Conservation (phyloP, 495 filamentous ascomycete species). For the Penicilliopsis zonata region DNA sequence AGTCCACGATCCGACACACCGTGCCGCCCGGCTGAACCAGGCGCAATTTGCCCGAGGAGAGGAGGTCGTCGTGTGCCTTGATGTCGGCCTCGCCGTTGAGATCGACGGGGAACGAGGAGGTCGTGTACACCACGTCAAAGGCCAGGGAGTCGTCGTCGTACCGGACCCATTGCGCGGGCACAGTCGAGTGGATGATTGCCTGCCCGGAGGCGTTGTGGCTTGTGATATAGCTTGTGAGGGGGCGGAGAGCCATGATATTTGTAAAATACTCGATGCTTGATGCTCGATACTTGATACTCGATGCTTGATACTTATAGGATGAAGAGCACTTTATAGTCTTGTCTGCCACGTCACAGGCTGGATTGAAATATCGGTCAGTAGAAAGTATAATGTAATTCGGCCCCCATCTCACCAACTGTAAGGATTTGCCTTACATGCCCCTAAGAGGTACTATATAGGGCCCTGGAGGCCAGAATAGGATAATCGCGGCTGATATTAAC, state of each 20-base stretch:
- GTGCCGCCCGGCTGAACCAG: constrained; percentile 42
- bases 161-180: constrained; percentile 7
- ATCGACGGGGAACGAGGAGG: constrained; percentile 42
- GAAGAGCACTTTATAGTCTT: too few species aligned
- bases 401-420: too few species aligned
- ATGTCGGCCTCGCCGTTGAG: constrained; percentile 39
- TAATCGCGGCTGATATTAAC: too few species aligned
- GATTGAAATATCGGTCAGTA: too few species aligned
- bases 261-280: constrained; percentile 1
- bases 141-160: constrained; percentile 12
- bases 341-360: too few species aligned
- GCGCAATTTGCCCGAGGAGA: constrained; percentile 23
- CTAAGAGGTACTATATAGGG: too few species aligned
- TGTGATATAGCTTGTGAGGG: constrained; percentile 27
- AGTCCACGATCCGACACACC: constrained; percentile 46
- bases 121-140: constrained; percentile 34
- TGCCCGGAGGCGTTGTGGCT: constrained; percentile 21
- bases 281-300: neutral
- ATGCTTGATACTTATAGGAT: neutral
- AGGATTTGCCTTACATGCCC: too few species aligned
- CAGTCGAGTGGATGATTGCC: constrained; percentile 19
- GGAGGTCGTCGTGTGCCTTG: constrained; percentile 18
- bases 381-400: too few species aligned
- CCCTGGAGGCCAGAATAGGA: too few species aligned
- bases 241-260: constrained; percentile 17